Evolutionary conservation across 2,329 filamentous ascomycete species (phyloP).

Genomic region (Parasarocladium wereldwijsianum): DNA sequence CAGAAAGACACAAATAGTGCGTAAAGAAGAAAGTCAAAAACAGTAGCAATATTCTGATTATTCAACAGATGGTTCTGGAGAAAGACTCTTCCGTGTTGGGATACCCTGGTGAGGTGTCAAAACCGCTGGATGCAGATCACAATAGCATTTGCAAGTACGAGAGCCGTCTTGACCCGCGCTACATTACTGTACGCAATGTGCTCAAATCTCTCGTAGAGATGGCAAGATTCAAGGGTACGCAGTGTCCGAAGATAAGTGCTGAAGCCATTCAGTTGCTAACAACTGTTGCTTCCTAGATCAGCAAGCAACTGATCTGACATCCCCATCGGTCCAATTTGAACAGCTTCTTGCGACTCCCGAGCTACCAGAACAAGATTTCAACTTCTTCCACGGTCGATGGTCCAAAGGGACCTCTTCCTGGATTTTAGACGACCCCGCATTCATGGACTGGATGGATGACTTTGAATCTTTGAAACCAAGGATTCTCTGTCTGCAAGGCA

Average conservation of each 20-base stretch:
- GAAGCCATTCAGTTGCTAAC: background rate
- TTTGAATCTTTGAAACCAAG: constrained; percentile 1
- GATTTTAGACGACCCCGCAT: constrained; percentile 12
- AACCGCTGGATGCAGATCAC: constrained; percentile 24
- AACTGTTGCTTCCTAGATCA: background rate
- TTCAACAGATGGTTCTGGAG: constrained; percentile 23
- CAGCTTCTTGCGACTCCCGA: constrained; percentile 10
- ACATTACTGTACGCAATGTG: constrained; percentile 16
- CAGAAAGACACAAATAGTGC: constrained; percentile 10
- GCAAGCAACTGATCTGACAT: background rate
- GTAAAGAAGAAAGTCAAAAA: no score
- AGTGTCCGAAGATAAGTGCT: constrained; percentile 3
- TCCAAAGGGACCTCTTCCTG: constrained; percentile 14
- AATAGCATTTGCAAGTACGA: constrained; percentile 25
- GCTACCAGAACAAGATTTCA: constrained; percentile 10
- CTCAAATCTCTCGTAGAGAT: constrained; percentile 10
- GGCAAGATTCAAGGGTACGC: constrained; percentile 3
- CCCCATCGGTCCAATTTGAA: constrained; percentile 6
- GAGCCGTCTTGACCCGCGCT: constrained; percentile 20
- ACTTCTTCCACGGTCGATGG: constrained; percentile 10
- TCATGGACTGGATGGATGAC: constrained; percentile 10
- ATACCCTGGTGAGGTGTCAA: constrained; percentile 23
- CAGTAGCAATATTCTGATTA: no score
- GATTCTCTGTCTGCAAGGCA: constrained; percentile 17
- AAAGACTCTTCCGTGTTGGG: constrained; percentile 26